A percentile compares a stretch with the other conserved stretches of the same genome.
Evolutionary conservation across 192 early-diverging fungal genomes (phyloP).

Genomic region (Podila minutissima): DNA sequence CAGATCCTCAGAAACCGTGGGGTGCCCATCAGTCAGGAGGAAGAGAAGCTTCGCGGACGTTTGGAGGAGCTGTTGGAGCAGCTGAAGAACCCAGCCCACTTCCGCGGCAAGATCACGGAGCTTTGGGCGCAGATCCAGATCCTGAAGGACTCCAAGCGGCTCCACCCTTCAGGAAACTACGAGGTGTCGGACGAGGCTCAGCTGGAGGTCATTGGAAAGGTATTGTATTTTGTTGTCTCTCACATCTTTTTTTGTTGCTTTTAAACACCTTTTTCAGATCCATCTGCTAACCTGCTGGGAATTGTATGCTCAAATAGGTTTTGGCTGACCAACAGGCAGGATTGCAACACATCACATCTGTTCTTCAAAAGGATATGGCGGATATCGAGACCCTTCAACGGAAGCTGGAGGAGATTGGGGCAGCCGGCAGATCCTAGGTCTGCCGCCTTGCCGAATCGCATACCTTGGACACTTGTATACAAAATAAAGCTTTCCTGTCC

Average conservation of each 20-base stretch:
- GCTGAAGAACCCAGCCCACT: conserved; percentile 80
- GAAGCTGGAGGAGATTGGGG: conserved; percentile 41
- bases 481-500: too few relatives aligned
- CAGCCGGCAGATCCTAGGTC: conserved; percentile 18
- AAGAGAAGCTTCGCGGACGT: conserved; percentile 79
- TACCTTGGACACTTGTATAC: not conserved
- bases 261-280: not conserved
- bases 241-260: conserved; percentile 1
- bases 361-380: conserved; percentile 70
- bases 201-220: conserved; percentile 66
- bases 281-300: too few relatives aligned
- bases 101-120: conserved; percentile 84
- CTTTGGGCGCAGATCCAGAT: conserved; percentile 83
- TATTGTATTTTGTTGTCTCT: conserved; percentile 5
- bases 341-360: conserved; percentile 70
- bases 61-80: conserved; percentile 81
- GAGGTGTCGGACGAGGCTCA: conserved; percentile 65
- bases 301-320: conserved; percentile 11
- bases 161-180: conserved; percentile 52
- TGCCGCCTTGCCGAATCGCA: not conserved
- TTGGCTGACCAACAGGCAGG: conserved; percentile 72
- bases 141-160: conserved; percentile 67
- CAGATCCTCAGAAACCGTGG: conserved; percentile 88
- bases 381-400: conserved; percentile 55
- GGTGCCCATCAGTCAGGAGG: conserved; percentile 82